Conservation (phyloP, 2,329 filamentous ascomycete species). For the Metarhizium anisopliae region DNA sequence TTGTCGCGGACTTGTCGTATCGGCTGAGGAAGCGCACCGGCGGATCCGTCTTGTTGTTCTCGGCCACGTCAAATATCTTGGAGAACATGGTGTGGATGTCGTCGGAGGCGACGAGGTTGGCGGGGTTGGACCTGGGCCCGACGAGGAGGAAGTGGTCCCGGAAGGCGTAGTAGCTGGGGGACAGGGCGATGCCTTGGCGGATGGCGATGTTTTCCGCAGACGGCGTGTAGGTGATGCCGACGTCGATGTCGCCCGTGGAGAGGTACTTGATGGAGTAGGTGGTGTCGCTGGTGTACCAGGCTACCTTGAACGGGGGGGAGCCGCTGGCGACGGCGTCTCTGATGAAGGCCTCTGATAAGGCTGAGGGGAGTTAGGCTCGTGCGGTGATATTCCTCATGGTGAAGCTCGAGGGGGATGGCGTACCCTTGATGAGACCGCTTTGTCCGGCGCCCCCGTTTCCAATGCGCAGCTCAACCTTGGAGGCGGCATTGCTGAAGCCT, state of each 20-base stretch:
- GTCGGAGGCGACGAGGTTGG: conserved; percentile 18
- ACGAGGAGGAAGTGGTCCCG: conserved; percentile 37
- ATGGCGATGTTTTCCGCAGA: conserved; percentile 34
- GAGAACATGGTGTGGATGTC: conserved; percentile 24
- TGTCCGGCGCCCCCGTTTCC: conserved; percentile 29
- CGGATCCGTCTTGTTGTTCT: conserved; percentile 19
- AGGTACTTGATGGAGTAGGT: conserved; percentile 35
- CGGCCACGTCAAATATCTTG: conserved; percentile 14
- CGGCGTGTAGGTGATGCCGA: conserved; percentile 36
- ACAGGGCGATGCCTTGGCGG: conserved; percentile 24
- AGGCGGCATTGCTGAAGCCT: conserved; percentile 8
- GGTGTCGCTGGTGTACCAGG: conserved; percentile 36
- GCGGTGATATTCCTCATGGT: background rate
- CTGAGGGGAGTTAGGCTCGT: conserved; percentile 6
- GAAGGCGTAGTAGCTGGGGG: conserved; percentile 28
- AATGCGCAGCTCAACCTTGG: conserved; percentile 16
- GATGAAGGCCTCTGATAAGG: conserved; percentile 19
- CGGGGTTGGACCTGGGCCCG: conserved; percentile 26
- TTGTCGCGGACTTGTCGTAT: conserved; percentile 40
- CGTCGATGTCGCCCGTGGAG: conserved; percentile 26
- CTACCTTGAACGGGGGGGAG: conserved; percentile 27
- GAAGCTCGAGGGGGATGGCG: background rate
- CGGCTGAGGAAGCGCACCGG: conserved; percentile 33
- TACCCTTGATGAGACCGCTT: conserved; percentile 26
- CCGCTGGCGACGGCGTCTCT: conserved; percentile 11